Evolutionary conservation across 805 yeast species (phyloP).

Genomic region (Cyberlindnera maclurae): DNA sequence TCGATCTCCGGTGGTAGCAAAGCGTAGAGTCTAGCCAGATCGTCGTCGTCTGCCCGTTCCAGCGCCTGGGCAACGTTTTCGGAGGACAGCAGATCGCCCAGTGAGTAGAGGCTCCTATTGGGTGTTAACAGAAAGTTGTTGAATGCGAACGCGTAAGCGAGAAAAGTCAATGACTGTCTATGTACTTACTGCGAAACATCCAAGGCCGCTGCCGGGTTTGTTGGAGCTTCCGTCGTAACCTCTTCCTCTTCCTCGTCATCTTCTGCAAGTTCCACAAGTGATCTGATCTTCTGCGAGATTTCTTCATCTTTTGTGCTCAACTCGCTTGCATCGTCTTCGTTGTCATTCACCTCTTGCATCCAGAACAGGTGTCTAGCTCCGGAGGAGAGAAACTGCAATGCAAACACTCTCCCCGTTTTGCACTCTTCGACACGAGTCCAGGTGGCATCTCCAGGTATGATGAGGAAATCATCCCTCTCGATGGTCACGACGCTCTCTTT

Average conservation of each 20-base stretch:
- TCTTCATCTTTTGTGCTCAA: constrained; percentile 54
- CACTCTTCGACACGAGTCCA: constrained; percentile 67
- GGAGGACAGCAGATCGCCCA: constrained; percentile 15
- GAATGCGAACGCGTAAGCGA: not conserved
- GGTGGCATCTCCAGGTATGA: constrained; percentile 81
- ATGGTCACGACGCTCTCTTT: constrained; percentile 40
- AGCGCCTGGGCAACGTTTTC: constrained; percentile 9
- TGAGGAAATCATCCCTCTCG: constrained; percentile 55
- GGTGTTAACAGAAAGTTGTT: no score
- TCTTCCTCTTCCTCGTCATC: constrained; percentile 31
- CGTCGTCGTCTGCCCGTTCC: constrained; percentile 22
- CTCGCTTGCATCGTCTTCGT: constrained; percentile 50
- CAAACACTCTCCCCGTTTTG: constrained; percentile 70
- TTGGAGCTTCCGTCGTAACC: not conserved
- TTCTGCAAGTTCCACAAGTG: constrained; percentile 37
- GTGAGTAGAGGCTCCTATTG: not conserved
- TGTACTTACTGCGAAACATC: constrained; percentile 9
- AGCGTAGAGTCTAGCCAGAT: constrained; percentile 29
- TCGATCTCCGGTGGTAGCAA: constrained; percentile 38
- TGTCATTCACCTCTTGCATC: constrained; percentile 68
- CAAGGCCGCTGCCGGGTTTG: not conserved
- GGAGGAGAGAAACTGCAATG: constrained; percentile 54
- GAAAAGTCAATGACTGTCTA: not conserved
- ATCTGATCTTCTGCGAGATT: constrained; percentile 40
- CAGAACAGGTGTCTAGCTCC: constrained; percentile 54